Base-by-base conservation (phyloP, 192 early-diverging fungal species). In the Linnemannia zychae region DNA sequence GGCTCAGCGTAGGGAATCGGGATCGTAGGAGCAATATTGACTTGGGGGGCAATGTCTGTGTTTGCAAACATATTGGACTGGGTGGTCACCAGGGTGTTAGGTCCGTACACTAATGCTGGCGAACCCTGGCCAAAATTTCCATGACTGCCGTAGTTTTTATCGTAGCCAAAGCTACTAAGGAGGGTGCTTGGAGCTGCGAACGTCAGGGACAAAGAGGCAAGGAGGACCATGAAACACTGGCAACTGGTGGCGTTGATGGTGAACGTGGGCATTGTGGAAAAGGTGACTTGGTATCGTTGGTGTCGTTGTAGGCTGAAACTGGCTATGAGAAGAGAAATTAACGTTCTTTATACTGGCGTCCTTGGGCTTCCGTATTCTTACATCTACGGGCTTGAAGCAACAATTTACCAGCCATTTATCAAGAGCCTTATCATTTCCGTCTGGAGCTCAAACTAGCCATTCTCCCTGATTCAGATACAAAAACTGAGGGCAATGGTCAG, bases 21-120 rank as follows among this genome's bases (percentile, higher is more conserved):
- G 31, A 79, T 72, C 4, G 83, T 79, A 2, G 83, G 83, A 0
- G 72, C 83, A 7, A 85, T 36, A n/a, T 69, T 79, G 12, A 85
- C 78, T 20, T 79, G 22, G 4, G 83, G 83, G 3, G 78, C 78
- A 31, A 85, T 75, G 31, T 85, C 78, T 12, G 83, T 85, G 74
- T 76, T 79, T 12, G 83, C 48, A n/a, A 76, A 67, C 33, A 85
- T 49, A 28, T 85, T 85, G 34, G 83, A 76, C 22, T 66, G 12
- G 4, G 77, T 85, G 22, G 49, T 57, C 0, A 63, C 74, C 13
- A 52, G 4, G 7, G 71, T 70, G 33, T 38, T 53, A 20, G 72
- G 71, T 16, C 47, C 28, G 28, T 63, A 31, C 24, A 63, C 28
- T 2, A 22, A 63, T 12, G 57, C 24, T 63, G 24, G 57, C 3